Conservation (phyloP, 768 basidiomycete genomes). For the Phanerodontia chrysosporium region DNA sequence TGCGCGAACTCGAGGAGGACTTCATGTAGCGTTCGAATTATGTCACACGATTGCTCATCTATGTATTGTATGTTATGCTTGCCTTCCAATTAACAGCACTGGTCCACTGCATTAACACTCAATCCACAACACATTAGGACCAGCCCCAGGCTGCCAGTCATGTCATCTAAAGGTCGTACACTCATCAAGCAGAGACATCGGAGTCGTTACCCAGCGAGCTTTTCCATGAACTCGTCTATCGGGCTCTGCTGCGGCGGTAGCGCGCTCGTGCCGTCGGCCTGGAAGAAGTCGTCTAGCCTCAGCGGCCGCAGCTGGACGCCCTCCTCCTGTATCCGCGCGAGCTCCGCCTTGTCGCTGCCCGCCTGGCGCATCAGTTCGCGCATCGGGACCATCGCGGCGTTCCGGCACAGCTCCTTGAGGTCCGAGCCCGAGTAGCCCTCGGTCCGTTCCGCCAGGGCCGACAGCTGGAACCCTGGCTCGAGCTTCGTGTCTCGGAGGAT, state of each 20-base stretch:
- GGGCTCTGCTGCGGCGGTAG: conserved; percentile 11
- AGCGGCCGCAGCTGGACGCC: conserved; percentile 78
- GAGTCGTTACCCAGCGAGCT: background rate
- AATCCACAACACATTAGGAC: background rate
- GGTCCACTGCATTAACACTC: background rate
- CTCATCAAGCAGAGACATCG: background rate
- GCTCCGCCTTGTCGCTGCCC: conserved; percentile 44
- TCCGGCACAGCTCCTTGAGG: conserved; percentile 86
- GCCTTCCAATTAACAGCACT: background rate
- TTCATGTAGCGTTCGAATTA: conserved; percentile 56
- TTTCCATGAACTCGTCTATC: conserved; percentile 4
- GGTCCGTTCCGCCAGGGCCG: conserved; percentile 60
- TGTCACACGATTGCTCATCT: background rate
- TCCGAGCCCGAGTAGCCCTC: conserved; percentile 87
- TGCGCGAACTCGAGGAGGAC: conserved; percentile 79
- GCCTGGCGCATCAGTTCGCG: conserved; percentile 72
- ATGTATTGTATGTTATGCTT: background rate
- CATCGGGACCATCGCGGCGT: conserved; percentile 90
- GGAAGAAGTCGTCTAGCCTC: conserved; percentile 63
- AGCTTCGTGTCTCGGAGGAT: conserved; percentile 82
- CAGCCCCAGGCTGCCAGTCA: background rate
- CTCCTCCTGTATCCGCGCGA: conserved; percentile 43
- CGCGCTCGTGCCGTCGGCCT: conserved; percentile 28
- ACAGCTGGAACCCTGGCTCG: conserved; percentile 55
- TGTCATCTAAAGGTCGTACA: background rate